Base-by-base conservation (phyloP, 306 rosid genomes). In the Quercus variabilis region DNA sequence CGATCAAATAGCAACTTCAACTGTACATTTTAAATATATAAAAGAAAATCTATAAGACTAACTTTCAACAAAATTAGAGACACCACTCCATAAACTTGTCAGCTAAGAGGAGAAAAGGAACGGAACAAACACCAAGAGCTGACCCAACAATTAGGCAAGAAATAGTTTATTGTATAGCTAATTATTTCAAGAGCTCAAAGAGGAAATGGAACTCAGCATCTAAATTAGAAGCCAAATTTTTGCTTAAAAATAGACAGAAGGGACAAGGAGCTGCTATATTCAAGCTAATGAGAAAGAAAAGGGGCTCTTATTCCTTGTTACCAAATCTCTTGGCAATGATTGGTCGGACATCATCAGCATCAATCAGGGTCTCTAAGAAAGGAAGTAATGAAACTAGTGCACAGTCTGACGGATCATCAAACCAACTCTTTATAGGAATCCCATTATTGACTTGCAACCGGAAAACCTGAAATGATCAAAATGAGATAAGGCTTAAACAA, bases 351-450 rank as follows among this genome's bases (percentile, higher is more conserved):
- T 95, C 99, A 81, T 95, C 99, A 67, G 88, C 97, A 51, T 87
- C 90, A 83, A 89, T 96, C 86, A 95, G 85, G 83, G 90, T 87
- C 96, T 93, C 99, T 86, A 95, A 84, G 88, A 95, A 91, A 76
- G 99, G 99, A 83, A 95, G 98, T 76, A 95, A 90, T 63, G 99
- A 89, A 92, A 89, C 84, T 83, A 95, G 84, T 20, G 92, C 97
- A 87, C 85, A 76, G 79, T 95, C 99, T 38, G 87, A 86, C 26
- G 88, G 96, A 85, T 95, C 99, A 83, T 95, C 98, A 90, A 91
- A 93, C 99, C 99, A 95, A 90, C 99, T 95, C 87, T 89, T 93
- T 80, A 95, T 95, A 70, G 99, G 99, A 83, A 95, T 95, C 77
- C 99, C 99, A 83, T 95, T 95, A 82, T 95, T 93, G 86, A 93